Evolutionary conservation across 116 monocot genomes (phyloP).

Genomic region (Posidonia oceanica): DNA sequence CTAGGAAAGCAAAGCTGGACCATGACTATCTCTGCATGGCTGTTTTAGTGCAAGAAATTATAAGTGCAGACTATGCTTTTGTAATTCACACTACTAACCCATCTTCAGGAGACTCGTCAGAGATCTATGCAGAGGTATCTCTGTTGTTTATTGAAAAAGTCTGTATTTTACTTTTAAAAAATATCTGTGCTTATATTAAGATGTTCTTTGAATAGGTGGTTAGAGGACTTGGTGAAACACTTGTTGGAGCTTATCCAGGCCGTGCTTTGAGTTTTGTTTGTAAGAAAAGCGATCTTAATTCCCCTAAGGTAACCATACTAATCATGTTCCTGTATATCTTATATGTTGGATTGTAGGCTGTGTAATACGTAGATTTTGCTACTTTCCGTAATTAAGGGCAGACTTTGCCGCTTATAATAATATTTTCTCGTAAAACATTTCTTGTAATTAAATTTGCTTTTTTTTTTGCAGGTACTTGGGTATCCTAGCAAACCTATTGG

Average conservation of each 20-base stretch:
- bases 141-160: background rate
- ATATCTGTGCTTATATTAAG: background rate
- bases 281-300: conserved; percentile 59
- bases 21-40: conserved; percentile 94
- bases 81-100: conserved; percentile 97
- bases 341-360: no score
- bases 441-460: background rate
- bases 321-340: no score
- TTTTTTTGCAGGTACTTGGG: conserved; percentile 19
- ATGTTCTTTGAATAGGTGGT: conserved; percentile 43
- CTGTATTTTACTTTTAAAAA: background rate
- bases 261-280: conserved; percentile 86
- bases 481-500: conserved; percentile 84
- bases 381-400: background rate
- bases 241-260: conserved; percentile 96
- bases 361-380: background rate
- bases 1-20: conserved; percentile 73
- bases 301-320: conserved; percentile 45
- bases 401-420: background rate
- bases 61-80: conserved; percentile 93
- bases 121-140: conserved; percentile 86
- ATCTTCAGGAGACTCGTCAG: conserved; percentile 72
- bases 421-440: background rate
- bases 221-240: conserved; percentile 92
- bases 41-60: conserved; percentile 92